These are phyloP conservation scores for Bryoerythrophyllum caledonicum DNA, from an alignment of 225 moss, liverwort and hornwort species.

Conservation along the genomic window DNA sequence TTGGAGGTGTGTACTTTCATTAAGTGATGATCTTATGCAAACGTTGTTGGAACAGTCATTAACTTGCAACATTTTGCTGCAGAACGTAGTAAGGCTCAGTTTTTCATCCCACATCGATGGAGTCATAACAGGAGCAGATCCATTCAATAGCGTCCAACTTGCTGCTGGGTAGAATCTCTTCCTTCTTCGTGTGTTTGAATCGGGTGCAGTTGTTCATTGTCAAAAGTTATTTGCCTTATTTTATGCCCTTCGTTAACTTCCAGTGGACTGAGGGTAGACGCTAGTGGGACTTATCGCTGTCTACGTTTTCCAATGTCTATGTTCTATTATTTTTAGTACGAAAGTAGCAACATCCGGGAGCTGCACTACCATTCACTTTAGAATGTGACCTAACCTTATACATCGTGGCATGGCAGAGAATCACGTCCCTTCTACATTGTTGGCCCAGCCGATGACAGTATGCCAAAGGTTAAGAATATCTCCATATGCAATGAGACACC, in stretches of 20 bases:
- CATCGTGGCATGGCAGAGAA: slow-evolving; percentile 59
- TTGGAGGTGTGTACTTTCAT: background rate
- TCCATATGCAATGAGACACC: slow-evolving; percentile 4
- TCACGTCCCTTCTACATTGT: slow-evolving; percentile 75
- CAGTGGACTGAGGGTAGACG: background rate
- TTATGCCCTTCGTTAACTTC: background rate
- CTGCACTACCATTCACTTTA: too few species aligned
- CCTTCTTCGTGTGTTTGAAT: background rate
- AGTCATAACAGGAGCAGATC: slow-evolving; percentile 71
- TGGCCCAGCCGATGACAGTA: slow-evolving; percentile 72
- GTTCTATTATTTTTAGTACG: background rate
- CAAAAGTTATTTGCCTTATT: background rate
- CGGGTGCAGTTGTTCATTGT: background rate
- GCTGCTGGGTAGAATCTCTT: slow-evolving; percentile 69
- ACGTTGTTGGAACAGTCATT: slow-evolving; percentile 7
- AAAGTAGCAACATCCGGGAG: background rate
- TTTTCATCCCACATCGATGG: slow-evolving; percentile 87
- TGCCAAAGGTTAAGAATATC: slow-evolving; percentile 72
- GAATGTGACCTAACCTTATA: background rate
- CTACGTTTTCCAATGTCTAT: background rate
- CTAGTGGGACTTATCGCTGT: background rate
- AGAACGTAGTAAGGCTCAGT: slow-evolving; percentile 67
- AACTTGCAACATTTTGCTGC: slow-evolving; percentile 26
- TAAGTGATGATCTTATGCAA: background rate
- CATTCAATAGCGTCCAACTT: slow-evolving; percentile 67